These are phyloP conservation scores for Trypanosoma congolense DNA, from an alignment of 208 protist species.

Conservation along the genomic window DNA sequence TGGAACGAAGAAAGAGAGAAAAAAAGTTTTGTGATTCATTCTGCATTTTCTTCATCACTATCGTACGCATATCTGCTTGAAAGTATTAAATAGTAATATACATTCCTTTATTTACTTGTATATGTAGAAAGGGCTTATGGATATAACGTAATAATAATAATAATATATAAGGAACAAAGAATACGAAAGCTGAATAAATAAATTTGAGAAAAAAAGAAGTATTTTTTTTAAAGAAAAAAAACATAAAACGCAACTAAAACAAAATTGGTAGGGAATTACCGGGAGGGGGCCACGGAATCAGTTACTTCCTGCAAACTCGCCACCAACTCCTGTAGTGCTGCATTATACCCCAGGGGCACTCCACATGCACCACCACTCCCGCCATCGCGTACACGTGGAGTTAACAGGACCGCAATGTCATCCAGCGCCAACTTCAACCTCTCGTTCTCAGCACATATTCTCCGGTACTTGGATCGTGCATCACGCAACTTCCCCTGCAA, in stretches of 20 bases:
- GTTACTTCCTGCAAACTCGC: conserved; percentile 15
- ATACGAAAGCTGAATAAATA: too few species aligned
- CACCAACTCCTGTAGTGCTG: conserved; percentile 19
- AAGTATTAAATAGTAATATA: too few species aligned
- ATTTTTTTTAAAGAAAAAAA: background rate
- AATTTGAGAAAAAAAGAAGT: too few species aligned
- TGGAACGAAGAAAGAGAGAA: conserved; percentile 2
- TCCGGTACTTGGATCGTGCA: conserved; percentile 4
- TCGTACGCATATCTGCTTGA: too few species aligned
- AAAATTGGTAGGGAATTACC: too few species aligned
- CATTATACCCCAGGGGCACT: conserved; percentile 6
- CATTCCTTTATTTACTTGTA: too few species aligned
- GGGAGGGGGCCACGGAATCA: background rate
- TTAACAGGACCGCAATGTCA: background rate
- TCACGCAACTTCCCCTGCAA: conserved; percentile 9
- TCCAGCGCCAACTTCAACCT: background rate
- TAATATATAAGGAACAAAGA: too few species aligned
- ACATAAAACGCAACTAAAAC: conserved; percentile 1
- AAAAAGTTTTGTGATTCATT: too few species aligned
- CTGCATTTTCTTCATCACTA: too few species aligned
- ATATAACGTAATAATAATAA: too few species aligned
- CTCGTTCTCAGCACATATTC: conserved; percentile 10
- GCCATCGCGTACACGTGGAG: background rate
- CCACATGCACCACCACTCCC: background rate
- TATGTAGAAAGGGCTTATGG: too few species aligned